Evolutionary conservation across 352 stramenopile genomes (phyloP).

Genomic region (Globisporangium middletonii): DNA sequence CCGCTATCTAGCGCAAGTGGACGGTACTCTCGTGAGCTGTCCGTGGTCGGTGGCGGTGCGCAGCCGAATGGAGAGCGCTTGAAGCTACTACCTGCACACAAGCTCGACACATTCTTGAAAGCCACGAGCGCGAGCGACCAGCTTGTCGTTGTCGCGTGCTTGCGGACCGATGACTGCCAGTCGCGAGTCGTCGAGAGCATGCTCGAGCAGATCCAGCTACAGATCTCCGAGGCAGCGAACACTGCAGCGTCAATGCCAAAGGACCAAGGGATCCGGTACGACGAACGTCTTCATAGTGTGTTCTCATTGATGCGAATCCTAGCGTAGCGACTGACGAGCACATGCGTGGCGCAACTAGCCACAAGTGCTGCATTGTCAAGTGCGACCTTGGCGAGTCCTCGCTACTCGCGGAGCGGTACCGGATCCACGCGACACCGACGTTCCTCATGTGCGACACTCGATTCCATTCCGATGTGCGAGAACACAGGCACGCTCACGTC

Average conservation of each 20-base stretch:
- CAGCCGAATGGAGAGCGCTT: constrained; percentile 33
- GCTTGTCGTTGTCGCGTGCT: constrained; percentile 61
- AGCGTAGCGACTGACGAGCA: neutral
- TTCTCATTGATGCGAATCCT: neutral
- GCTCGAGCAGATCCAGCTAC: constrained; percentile 51
- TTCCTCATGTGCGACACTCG: constrained; percentile 53
- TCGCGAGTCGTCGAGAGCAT: constrained; percentile 44
- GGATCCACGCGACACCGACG: constrained; percentile 62
- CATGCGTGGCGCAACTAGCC: constrained; percentile 3
- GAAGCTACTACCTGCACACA: constrained; percentile 24
- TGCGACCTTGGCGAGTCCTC: constrained; percentile 66
- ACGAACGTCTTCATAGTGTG: neutral
- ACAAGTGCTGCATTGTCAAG: constrained; percentile 58
- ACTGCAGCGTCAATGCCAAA: neutral
- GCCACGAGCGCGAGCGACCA: constrained; percentile 29
- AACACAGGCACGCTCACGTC: neutral
- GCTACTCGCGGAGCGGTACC: constrained; percentile 49
- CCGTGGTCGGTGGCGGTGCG: constrained; percentile 28
- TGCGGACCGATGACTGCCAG: constrained; percentile 57
- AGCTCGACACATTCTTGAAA: constrained; percentile 48
- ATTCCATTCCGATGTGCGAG: neutral
- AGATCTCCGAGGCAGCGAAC: constrained; percentile 11
- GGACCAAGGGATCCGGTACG: constrained; percentile 7
- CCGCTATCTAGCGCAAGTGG: constrained; percentile 67
- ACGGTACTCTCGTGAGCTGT: constrained; percentile 64